Evolutionary conservation across 495 filamentous ascomycete genomes (phyloP), one percentile per base, ranked within the genome.

Genomic region (Saxispiralis lemnorum): DNA sequence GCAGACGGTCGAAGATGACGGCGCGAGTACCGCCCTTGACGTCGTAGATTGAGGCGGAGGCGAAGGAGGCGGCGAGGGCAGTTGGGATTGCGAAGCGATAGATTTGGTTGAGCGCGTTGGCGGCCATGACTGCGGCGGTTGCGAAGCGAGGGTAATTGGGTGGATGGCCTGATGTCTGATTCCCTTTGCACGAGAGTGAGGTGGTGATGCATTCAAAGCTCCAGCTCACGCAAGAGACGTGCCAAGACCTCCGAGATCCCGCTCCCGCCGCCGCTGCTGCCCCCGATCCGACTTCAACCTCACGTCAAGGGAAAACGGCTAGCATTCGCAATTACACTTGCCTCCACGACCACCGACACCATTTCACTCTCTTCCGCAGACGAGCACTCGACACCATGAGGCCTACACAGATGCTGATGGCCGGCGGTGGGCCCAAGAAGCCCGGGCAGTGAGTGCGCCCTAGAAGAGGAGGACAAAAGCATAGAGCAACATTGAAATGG

Each of bases 1-100:
- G 76, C 49, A 94, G 48, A 20, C 89, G 68, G 67, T 99, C 92
- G 76, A 99, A 99, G 68, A 99, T 99, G 59, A 99, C 89, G 14
- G 88, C 89, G 43, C 89, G 75, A 34, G 78, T 77, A 47, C 89
- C 89, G 54, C 88, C 89, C 61, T 81, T 83, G 62, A 96, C 89
- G 61, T 99, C 89, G 76, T 96, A 99, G 49, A 99, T 71, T 47
- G 84, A 82, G 49, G 78, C 69, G 55, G 84, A 73, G 47, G 72
- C 58, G 36, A 88, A 48, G 35, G 69, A 60, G 41, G 68, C 61
- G 53, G 66, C 81, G 46, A 81, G 53, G 39, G 78, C 70, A 35
- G 70, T 65, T 12, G 89, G 89, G 31, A 93, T 57, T 35, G 78
- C 85, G 43, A 68, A 71, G 51, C 72, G 72, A 64, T 79, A 85